These are phyloP conservation scores for Daphne laureola DNA, from an alignment of 441 rosid genomes.

Conservation along the genomic window DNA sequence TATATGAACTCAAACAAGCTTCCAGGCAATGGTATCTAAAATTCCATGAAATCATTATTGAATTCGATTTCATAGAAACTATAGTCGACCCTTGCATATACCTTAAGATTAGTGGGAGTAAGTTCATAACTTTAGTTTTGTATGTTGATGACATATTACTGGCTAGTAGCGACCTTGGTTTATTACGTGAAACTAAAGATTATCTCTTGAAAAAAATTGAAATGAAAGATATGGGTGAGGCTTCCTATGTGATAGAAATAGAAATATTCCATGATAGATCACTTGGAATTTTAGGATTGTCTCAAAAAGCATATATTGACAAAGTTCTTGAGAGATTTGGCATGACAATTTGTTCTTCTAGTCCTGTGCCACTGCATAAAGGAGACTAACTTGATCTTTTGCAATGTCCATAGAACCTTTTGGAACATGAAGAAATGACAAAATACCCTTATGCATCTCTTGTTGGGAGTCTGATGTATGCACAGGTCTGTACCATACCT, in stretches of 20 bases:
- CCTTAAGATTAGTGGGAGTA: neutral
- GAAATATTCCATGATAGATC: neutral
- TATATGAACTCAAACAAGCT: constrained; percentile 1
- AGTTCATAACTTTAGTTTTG: neutral
- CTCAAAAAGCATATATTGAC: neutral
- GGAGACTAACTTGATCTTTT: neutral
- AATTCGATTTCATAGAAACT: too few species aligned
- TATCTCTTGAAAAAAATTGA: neutral
- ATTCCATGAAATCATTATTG: too few species aligned
- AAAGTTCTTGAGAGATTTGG: neutral
- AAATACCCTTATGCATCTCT: neutral
- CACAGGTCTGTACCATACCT: neutral
- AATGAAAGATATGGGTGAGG: neutral
- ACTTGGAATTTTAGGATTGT: constrained; percentile 1
- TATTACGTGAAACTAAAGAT: neutral
- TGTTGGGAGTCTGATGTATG: neutral
- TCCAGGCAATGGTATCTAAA: neutral
- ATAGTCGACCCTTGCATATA: too few species aligned
- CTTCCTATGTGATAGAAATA: too few species aligned
- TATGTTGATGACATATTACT: neutral
- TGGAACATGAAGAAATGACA: neutral
- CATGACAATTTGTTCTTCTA: neutral
- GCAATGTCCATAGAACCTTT: constrained; percentile 3
- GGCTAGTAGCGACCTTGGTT: neutral
- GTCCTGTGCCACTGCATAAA: neutral